A percentile compares a stretch with the other conserved stretches of the same genome.
Conservation (phyloP, 345 rosid genomes). For the Eucalyptus marginata region DNA sequence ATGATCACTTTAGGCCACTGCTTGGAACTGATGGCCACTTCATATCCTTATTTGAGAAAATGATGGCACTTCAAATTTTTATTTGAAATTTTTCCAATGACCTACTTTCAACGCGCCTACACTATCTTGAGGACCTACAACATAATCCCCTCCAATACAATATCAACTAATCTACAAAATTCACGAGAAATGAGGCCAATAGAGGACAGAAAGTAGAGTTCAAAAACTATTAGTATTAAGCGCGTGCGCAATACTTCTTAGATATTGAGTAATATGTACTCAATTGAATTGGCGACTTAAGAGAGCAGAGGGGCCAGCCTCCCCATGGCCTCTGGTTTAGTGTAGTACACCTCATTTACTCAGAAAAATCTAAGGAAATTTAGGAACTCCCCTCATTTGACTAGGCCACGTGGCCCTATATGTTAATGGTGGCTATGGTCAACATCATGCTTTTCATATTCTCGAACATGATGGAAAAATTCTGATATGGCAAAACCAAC, state of each 20-base stretch:
- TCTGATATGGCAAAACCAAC: not conserved
- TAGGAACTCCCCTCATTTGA: not conserved
- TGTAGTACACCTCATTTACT: not conserved
- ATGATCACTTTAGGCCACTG: too few species aligned
- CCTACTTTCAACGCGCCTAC: rapidly evolving
- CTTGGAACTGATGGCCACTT: too few species aligned
- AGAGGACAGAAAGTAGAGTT: not conserved
- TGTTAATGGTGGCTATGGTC: not conserved
- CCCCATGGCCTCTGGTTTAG: too few species aligned
- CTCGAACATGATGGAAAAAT: not conserved
- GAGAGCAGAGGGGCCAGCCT: too few species aligned
- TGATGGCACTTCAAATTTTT: too few species aligned
- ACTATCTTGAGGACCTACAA: not conserved
- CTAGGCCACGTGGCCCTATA: not conserved
- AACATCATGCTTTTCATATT: not conserved
- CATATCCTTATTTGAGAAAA: too few species aligned
- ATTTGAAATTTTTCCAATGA: too few species aligned
- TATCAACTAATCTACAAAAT: not conserved
- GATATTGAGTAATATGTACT: not conserved
- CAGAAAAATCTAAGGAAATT: not conserved
- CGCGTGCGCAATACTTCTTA: too few species aligned
- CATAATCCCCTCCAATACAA: not conserved
- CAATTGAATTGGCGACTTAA: not conserved
- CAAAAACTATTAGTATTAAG: not conserved
- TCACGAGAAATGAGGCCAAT: not conserved